Percentiles rank a stretch among this genome's conserved stretches.
Conservation (phyloP, 176 grass and related monocot genomes). For the Coix lacrymajobi region DNA sequence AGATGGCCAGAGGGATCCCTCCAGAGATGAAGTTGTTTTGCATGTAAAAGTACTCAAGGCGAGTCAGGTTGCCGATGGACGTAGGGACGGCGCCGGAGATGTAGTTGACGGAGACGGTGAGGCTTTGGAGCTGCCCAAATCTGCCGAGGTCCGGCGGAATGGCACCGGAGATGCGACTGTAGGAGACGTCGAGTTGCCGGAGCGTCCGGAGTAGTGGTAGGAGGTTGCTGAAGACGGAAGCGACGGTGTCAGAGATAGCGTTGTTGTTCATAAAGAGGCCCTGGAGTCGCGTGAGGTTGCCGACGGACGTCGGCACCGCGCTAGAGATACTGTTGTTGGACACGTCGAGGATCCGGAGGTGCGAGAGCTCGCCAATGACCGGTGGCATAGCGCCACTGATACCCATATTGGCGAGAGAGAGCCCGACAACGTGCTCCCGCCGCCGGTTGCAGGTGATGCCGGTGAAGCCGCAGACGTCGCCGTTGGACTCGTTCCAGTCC, state of each 20-base stretch:
- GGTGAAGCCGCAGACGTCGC: constrained; percentile 48
- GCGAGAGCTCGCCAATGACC: constrained; percentile 37
- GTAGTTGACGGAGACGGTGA: constrained; percentile 31
- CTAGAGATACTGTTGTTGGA: constrained; percentile 41
- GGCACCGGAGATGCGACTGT: constrained; percentile 21
- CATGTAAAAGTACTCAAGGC: constrained; percentile 24
- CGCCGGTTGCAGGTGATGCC: constrained; percentile 49
- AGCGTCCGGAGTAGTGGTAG: too few relatives aligned
- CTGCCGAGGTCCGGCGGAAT: constrained; percentile 8
- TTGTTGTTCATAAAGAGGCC: constrained; percentile 35
- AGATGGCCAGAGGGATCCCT: constrained; percentile 1
- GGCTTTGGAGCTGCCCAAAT: constrained; percentile 4
- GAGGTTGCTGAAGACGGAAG: constrained; percentile 32
- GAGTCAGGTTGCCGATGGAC: constrained; percentile 36
- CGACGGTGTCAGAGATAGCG: constrained; percentile 17
- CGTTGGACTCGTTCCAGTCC: constrained; percentile 75
- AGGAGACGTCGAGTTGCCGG: constrained; percentile 1
- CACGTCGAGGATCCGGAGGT: constrained; percentile 42
- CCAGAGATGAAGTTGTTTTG: constrained; percentile 22
- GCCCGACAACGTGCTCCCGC: constrained; percentile 39
- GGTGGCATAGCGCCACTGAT: constrained; percentile 34
- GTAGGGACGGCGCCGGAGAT: constrained; percentile 22
- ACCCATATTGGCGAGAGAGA: constrained; percentile 8
- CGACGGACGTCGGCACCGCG: not conserved
- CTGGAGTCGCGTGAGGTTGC: constrained; percentile 44